These are phyloP conservation scores for Arthroderma sp. DNA, from an alignment of 2,329 filamentous ascomycete species.

Conservation along the genomic window DNA sequence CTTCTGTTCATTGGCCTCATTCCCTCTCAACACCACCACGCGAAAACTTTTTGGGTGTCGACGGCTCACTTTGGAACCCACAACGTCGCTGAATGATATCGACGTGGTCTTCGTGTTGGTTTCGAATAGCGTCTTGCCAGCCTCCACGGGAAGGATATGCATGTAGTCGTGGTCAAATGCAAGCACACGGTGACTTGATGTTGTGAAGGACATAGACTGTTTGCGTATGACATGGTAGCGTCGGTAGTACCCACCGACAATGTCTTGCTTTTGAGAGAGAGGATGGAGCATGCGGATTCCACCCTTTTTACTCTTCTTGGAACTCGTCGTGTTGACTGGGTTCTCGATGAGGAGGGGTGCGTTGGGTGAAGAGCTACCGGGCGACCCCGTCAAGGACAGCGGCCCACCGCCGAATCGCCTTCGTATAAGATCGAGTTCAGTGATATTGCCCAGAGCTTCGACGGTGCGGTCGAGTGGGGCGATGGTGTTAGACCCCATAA, in stretches of 20 bases:
- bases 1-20: slow-evolving; percentile 51
- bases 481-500: slow-evolving; percentile 49
- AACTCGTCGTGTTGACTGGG: slow-evolving; percentile 15
- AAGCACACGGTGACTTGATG: slow-evolving; percentile 46
- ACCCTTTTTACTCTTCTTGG: slow-evolving; percentile 33
- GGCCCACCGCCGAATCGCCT: slow-evolving; percentile 50
- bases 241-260: slow-evolving; percentile 40
- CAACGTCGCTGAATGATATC: slow-evolving; percentile 50
- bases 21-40: slow-evolving; percentile 46
- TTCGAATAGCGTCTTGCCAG: slow-evolving; percentile 41
- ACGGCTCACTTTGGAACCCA: slow-evolving; percentile 51
- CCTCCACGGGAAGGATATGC: slow-evolving; percentile 47
- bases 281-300: slow-evolving; percentile 29
- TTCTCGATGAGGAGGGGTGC: slow-evolving; percentile 46
- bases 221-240: slow-evolving; percentile 52
- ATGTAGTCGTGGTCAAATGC: slow-evolving; percentile 54
- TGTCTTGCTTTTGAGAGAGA: slow-evolving; percentile 35
- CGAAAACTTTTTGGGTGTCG: slow-evolving; percentile 52
- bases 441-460: slow-evolving; percentile 47
- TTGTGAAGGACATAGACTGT: slow-evolving; percentile 52
- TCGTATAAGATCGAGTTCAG: slow-evolving; percentile 49
- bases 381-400: slow-evolving; percentile 43
- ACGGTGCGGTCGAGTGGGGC: slow-evolving; percentile 52
- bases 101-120: slow-evolving; percentile 42
- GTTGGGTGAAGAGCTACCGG: slow-evolving; percentile 50